Evolutionary conservation across 2,329 filamentous ascomycete species (phyloP).

Genomic region (Nemania diffusa): DNA sequence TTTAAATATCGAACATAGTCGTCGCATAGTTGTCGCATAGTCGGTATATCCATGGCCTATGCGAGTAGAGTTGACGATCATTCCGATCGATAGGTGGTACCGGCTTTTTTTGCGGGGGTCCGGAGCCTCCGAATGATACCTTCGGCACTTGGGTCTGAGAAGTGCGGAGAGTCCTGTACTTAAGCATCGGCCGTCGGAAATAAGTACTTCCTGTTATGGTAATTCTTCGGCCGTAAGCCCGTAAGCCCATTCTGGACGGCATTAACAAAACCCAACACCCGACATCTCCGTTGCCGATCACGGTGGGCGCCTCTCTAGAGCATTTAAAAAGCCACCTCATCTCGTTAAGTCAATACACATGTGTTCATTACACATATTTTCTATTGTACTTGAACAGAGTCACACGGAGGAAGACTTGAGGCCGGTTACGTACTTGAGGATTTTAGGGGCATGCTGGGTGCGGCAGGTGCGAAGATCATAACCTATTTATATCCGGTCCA

Average conservation of each 20-base stretch:
- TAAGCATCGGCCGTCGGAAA: slow-evolving; percentile 16
- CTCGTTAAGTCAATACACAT: neutral
- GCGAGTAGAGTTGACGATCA: neutral
- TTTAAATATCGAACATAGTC: neutral
- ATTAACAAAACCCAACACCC: neutral
- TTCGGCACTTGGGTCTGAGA: neutral
- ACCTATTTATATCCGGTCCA: slow-evolving; percentile 12
- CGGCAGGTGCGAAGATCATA: slow-evolving; percentile 1
- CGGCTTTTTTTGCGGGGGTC: neutral
- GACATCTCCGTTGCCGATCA: neutral
- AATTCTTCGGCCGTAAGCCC: too few species aligned
- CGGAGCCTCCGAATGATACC: neutral
- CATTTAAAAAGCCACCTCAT: neutral
- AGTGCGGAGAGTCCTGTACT: neutral
- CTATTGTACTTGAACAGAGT: neutral
- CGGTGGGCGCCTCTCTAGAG: neutral
- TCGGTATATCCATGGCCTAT: too few species aligned
- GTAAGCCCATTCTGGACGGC: neutral
- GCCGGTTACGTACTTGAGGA: neutral
- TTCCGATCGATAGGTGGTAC: neutral
- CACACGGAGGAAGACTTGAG: neutral
- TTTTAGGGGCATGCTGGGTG: neutral
- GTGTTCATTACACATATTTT: neutral
- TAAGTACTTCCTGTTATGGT: slow-evolving; percentile 13
- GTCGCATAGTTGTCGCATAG: neutral